A percentile compares a stretch with the other conserved stretches of the same genome.
Conservation (phyloP, 352 stramenopile genomes). For the Phytophthora ohioensis region DNA sequence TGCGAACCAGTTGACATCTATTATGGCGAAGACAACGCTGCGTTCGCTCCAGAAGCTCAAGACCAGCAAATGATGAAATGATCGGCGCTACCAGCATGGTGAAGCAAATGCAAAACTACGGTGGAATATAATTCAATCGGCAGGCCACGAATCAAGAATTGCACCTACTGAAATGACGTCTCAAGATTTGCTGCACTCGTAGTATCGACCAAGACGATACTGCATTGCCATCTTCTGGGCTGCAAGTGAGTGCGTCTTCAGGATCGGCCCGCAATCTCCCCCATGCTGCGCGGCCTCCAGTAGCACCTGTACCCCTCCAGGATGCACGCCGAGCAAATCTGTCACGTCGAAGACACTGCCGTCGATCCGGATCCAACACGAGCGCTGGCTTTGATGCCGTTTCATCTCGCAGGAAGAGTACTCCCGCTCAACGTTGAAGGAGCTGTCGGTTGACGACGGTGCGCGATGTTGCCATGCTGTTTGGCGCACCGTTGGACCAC, state of each 20-base stretch:
- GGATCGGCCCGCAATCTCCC: conserved; percentile 61
- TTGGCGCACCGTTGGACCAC: conserved; percentile 32
- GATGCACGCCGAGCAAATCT: conserved; percentile 87
- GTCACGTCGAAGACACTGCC: conserved; percentile 93
- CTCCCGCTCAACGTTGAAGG: conserved; percentile 55
- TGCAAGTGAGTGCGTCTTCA: conserved; percentile 61
- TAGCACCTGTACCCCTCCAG: conserved; percentile 79
- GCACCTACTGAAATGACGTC: background rate
- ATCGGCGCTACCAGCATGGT: background rate
- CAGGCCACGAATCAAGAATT: conserved; percentile 8
- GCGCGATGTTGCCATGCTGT: conserved; percentile 37
- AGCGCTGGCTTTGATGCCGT: conserved; percentile 80
- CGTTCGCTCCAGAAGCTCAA: conserved; percentile 78
- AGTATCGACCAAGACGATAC: conserved; percentile 73
- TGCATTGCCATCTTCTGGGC: conserved; percentile 56
- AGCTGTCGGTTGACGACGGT: conserved; percentile 38
- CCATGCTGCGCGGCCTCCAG: conserved; percentile 61
- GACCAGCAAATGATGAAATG: conserved; percentile 23
- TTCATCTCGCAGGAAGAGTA: conserved; percentile 92
- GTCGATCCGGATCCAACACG: conserved; percentile 93
- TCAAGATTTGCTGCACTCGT: conserved; percentile 61
- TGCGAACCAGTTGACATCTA: conserved; percentile 50
- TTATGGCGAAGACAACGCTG: conserved; percentile 74
- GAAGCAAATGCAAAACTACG: conserved; percentile 5
- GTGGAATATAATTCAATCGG: background rate